These are phyloP conservation scores for Rutstroemia sp. DNA, from an alignment of 2,329 filamentous ascomycete species.

Conservation along the genomic window DNA sequence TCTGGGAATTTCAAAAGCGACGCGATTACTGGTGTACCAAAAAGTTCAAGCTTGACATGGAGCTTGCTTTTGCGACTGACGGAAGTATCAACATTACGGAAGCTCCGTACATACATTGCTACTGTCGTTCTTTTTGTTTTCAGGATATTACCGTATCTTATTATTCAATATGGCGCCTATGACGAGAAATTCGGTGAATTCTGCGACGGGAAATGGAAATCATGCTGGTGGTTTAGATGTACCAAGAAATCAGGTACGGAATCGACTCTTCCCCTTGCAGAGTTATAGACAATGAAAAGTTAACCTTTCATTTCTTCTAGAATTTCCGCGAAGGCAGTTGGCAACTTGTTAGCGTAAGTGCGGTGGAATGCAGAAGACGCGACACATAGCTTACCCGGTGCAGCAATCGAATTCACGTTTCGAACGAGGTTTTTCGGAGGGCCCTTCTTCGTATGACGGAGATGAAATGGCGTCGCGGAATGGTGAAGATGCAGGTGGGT, in stretches of 20 bases:
- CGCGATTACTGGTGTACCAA: not conserved
- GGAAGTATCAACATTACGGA: slow-evolving; percentile 1
- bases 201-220: slow-evolving; percentile 13
- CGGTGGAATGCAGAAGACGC: not conserved
- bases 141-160: not conserved
- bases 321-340: slow-evolving; percentile 27
- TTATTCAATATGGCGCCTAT: slow-evolving; percentile 27
- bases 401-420: slow-evolving; percentile 21
- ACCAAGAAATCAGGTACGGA: slow-evolving; percentile 8
- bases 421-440: slow-evolving; percentile 27
- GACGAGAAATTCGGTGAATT: slow-evolving; percentile 17
- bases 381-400: not conserved
- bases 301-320: slow-evolving; percentile 17
- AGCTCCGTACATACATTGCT: not conserved
- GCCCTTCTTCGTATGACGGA: slow-evolving; percentile 28
- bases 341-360: slow-evolving; percentile 26
- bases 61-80: not conserved
- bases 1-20: not conserved
- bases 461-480: slow-evolving; percentile 30
- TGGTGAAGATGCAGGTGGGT: slow-evolving; percentile 23
- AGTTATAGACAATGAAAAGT: slow-evolving; percentile 8
- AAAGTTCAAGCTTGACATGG: not conserved
- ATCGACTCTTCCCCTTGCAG: not conserved
- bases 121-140: not conserved
- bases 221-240: slow-evolving; percentile 14